phyloP scores from a whole-genome alignment of 78 protist genomes.

The Protostelium mycophagum region DNA sequence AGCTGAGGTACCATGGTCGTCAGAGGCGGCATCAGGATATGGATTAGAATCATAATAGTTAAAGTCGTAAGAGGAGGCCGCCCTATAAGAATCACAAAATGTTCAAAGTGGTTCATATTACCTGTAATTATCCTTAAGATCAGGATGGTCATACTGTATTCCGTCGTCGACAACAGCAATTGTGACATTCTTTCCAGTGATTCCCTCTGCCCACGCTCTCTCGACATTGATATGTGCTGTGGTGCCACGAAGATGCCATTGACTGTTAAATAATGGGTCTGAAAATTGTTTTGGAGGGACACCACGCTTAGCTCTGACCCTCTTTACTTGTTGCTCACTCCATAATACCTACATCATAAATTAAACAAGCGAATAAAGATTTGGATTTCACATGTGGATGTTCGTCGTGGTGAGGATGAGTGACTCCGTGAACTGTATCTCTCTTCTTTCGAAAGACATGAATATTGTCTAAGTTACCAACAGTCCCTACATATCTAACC shows the following conservation, averaged over 20 bases:
- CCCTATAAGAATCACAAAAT: background rate
- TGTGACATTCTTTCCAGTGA: slow-evolving; percentile 10
- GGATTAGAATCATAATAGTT: background rate
- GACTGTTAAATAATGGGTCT: background rate
- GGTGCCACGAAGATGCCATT: background rate
- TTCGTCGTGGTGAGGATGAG: background rate
- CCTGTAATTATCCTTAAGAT: background rate
- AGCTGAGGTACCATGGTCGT: slow-evolving; percentile 13
- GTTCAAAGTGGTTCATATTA: background rate
- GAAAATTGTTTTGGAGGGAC: background rate
- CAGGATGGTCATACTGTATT: slow-evolving; percentile 3
- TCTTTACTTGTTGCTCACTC: background rate
- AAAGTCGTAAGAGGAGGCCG: slow-evolving; percentile 7
- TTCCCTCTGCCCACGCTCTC: background rate
- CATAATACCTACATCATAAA: background rate
- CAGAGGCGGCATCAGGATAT: background rate
- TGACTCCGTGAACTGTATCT: background rate
- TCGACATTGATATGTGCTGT: background rate
- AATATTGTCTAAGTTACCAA: background rate
- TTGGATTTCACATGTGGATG: background rate
- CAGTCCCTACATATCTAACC: background rate
- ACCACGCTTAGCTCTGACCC: background rate
- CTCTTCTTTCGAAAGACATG: background rate
- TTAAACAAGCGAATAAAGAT: no score
- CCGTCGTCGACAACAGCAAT: slow-evolving; percentile 22